Evolutionary conservation across 306 rosid species (phyloP).

Genomic region (Rosa persica): DNA sequence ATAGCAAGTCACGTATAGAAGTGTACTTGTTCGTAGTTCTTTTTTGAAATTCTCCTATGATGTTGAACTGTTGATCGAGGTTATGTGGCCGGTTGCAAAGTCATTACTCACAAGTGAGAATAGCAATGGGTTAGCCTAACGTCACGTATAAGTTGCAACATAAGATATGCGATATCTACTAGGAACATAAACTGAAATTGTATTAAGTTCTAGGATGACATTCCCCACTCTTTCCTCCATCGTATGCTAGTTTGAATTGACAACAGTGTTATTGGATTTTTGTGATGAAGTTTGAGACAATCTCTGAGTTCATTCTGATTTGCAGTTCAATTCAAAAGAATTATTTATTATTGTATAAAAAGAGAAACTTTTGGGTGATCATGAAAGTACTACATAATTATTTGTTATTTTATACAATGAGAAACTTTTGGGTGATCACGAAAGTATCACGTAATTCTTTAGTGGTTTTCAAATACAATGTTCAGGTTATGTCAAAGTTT

Average conservation of each 20-base stretch:
- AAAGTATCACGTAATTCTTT: background rate
- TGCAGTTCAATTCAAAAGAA: too few relatives aligned
- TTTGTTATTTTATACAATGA: background rate
- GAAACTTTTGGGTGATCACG: background rate
- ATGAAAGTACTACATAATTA: background rate
- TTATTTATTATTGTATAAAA: background rate
- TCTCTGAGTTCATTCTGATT: background rate
- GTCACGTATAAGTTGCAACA: background rate
- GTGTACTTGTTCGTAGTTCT: background rate
- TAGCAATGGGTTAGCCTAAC: background rate
- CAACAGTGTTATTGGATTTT: background rate
- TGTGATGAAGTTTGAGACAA: background rate
- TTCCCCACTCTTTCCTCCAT: background rate
- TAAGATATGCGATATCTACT: background rate
- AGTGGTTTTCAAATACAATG: background rate
- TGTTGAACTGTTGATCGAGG: background rate
- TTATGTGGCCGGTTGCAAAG: background rate
- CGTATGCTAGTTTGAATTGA: background rate
- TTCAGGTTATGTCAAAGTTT: background rate
- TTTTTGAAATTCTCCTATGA: background rate
- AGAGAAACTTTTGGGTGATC: background rate
- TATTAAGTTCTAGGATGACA: background rate
- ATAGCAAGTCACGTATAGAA: constrained; percentile 31
- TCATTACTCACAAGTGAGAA: background rate
- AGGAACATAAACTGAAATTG: background rate